These are phyloP conservation scores for Noccaea caerulescens DNA, from an alignment of 345 rosid genomes.

Conservation along the genomic window DNA sequence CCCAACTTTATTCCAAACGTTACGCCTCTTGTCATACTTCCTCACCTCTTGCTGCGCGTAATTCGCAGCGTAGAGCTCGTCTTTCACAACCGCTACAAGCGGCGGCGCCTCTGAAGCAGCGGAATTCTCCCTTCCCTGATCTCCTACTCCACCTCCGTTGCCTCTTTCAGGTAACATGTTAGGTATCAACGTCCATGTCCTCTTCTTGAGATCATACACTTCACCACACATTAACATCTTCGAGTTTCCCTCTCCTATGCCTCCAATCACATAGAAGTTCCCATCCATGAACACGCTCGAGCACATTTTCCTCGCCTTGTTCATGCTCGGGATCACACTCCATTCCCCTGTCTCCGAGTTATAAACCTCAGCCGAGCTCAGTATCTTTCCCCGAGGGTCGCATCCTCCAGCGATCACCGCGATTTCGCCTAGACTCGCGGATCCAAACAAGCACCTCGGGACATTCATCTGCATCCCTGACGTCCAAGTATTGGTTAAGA, in stretches of 20 bases:
- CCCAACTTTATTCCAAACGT: conserved; percentile 63
- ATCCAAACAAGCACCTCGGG: conserved; percentile 79
- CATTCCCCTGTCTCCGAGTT: conserved; percentile 61
- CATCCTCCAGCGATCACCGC: conserved; percentile 87
- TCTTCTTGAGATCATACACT: conserved; percentile 61
- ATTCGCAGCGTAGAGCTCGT: conserved; percentile 75
- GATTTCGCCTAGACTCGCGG: conserved; percentile 63
- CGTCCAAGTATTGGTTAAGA: conserved; percentile 58
- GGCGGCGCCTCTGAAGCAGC: conserved; percentile 68
- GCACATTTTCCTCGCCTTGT: conserved; percentile 72
- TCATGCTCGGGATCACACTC: conserved; percentile 65
- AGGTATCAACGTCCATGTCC: conserved; percentile 64
- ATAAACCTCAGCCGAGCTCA: conserved; percentile 68
- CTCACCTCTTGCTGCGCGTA: conserved; percentile 53
- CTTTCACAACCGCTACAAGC: conserved; percentile 68
- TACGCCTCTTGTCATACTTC: conserved; percentile 62
- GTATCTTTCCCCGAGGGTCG: conserved; percentile 50
- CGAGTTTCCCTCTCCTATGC: conserved; percentile 50
- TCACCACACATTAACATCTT: conserved; percentile 58
- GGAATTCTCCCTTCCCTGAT: background rate
- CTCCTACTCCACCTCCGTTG: conserved; percentile 32
- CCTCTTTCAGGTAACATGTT: conserved; percentile 60
- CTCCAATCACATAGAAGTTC: conserved; percentile 75
- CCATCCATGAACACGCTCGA: conserved; percentile 84
- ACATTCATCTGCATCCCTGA: conserved; percentile 53